Evolutionary conservation across 2,329 filamentous ascomycete species (phyloP).

Genomic region (Cyphellophora europaea): DNA sequence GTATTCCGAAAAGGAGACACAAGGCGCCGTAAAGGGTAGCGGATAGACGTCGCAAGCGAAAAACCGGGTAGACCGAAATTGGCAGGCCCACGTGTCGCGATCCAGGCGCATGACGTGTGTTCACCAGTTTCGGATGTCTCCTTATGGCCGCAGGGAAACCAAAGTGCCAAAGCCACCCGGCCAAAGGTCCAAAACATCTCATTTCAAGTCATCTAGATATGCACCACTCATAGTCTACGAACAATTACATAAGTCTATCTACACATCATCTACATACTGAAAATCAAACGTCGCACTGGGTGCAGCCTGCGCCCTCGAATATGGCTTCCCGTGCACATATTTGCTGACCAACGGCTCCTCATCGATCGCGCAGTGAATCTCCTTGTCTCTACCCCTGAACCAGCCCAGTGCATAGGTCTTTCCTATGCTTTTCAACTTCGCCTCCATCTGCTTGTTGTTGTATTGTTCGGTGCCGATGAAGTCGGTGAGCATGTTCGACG

Average conservation of each 20-base stretch:
- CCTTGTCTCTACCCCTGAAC: constrained; percentile 64
- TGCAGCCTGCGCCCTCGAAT: constrained; percentile 21
- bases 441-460: constrained; percentile 52
- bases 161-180: too few species aligned
- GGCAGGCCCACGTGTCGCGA: too few species aligned
- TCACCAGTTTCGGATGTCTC: too few species aligned
- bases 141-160: too few species aligned
- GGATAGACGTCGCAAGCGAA: too few species aligned
- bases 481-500: constrained; percentile 68
- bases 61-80: too few species aligned
- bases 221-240: constrained; percentile 1
- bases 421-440: constrained; percentile 47
- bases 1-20: too few species aligned
- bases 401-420: constrained; percentile 69
- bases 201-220: too few species aligned
- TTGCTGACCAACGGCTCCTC: constrained; percentile 59
- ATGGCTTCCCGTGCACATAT: constrained; percentile 53
- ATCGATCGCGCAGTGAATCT: constrained; percentile 68
- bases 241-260: not conserved
- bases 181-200: too few species aligned
- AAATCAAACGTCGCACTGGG: constrained; percentile 4
- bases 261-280: not conserved
- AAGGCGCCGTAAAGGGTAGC: too few species aligned
- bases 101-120: too few species aligned
- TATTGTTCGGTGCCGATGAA: constrained; percentile 63